Evolutionary conservation across 2,329 filamentous ascomycete genomes (phyloP).

Genomic region (Sporothrix phasma): DNA sequence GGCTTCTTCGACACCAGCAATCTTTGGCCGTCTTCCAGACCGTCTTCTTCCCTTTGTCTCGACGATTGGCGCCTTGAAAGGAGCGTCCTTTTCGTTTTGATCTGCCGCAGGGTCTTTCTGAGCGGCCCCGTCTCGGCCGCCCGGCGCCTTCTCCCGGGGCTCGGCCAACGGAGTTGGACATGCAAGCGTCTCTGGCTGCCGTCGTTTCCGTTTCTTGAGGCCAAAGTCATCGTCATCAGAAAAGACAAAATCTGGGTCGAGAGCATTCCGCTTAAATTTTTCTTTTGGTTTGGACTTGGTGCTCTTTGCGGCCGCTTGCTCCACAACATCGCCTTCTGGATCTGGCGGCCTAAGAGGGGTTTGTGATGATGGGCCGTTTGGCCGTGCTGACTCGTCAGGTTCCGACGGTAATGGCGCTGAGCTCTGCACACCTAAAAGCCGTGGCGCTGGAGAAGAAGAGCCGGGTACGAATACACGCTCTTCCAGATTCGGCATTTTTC

Average conservation of each 20-base stretch:
- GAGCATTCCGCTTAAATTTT: constrained; percentile 17
- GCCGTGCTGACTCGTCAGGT: background rate
- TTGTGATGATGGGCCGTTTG: background rate
- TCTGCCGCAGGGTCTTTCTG: background rate
- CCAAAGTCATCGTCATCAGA: constrained; percentile 29
- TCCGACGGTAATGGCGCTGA: background rate
- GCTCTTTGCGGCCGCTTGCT: background rate
- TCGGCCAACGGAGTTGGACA: background rate
- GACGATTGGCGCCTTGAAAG: background rate
- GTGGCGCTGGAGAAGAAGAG: background rate
- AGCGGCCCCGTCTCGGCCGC: too few relatives aligned
- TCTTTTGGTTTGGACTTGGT: background rate
- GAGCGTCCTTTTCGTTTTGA: background rate
- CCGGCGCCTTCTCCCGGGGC: background rate
- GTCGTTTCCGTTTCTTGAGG: background rate
- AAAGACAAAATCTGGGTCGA: constrained; percentile 25
- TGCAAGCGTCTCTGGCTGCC: background rate
- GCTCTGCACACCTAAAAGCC: background rate
- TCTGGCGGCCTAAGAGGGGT: background rate
- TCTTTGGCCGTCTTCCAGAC: background rate
- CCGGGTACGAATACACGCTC: background rate
- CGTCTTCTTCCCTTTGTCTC: background rate
- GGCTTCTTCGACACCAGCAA: background rate
- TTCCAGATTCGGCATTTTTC: background rate
- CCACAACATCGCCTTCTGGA: background rate